Evolutionary conservation across 1,139 yeast genomes (phyloP), one percentile per base, ranked within the genome.

Genomic region (Pichia sp.): DNA sequence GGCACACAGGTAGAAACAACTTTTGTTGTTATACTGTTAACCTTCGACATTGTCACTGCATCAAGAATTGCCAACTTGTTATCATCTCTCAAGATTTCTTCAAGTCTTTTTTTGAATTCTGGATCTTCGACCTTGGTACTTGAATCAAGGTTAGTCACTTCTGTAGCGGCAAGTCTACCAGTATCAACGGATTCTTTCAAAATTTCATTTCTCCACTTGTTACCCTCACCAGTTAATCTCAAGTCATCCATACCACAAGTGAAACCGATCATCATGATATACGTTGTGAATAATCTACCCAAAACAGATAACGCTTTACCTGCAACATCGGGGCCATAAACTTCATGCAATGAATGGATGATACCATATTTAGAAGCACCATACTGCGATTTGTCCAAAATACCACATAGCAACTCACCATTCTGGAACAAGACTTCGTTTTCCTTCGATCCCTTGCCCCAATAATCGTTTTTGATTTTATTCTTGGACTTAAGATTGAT

Each of bases 171-270:
- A 62, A 80, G 79, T 70, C 95, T 81, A 67, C 99, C 99, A 57
- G 84, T 85, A 65, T 87, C 95, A 54, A 79, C 80, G 29, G 96
- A 85, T 61, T 84, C 83, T 62, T 80, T 75, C 70, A 95, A 78
- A 59, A 93, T 87, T 53, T 90, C 95, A 23, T 75, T 75, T 77
- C 99, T 84, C 95, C 96, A 86, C 57, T 76, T 69, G 70, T 95
- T 92, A 69, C 99, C 99, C 64, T 90, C 96, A 6, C 73, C 82
- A 29, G 98, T 93, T 64, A 95, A 80, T 70, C 97, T 84, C 71
- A 95, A 79, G 74, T 95, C 99, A 70, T 95, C 99, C 99, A 95
- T 95, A 80, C 99, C 99, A 84, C 99, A 95, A 8, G 99, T 93
- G 68, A 95, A 88, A 1, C 97, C 99, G 55, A 90, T 87, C 76